These are phyloP conservation scores for Chalara sp. DNA, from an alignment of 2,329 filamentous ascomycete species.

Conservation along the genomic window DNA sequence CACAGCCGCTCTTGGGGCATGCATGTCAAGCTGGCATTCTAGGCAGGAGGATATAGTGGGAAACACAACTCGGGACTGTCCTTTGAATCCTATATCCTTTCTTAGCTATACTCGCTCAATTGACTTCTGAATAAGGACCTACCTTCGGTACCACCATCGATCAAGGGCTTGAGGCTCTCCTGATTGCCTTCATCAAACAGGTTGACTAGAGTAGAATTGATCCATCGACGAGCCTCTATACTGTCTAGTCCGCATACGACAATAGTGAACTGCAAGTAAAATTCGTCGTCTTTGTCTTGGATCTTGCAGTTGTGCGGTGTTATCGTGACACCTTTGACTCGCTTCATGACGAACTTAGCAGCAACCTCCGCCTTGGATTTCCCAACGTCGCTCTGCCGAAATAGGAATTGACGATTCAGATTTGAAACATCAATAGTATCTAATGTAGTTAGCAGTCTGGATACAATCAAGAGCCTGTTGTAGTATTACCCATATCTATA, in stretches of 20 bases:
- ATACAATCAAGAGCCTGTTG: background rate
- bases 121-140: conserved; percentile 7
- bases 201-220: conserved; percentile 85
- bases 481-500: conserved; percentile 84
- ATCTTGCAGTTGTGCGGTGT: conserved; percentile 92
- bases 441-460: conserved; percentile 28
- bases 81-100: conserved; percentile 71
- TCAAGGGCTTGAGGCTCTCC: conserved; percentile 85
- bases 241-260: conserved; percentile 93
- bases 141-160: conserved; percentile 94
- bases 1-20: conserved; percentile 92
- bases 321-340: conserved; percentile 86
- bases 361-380: conserved; percentile 92
- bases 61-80: conserved; percentile 86
- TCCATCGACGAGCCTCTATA: conserved; percentile 97
- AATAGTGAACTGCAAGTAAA: conserved; percentile 95
- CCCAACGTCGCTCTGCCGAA: conserved; percentile 85
- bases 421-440: conserved; percentile 99
- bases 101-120: background rate
- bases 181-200: conserved; percentile 81
- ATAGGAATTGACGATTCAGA: conserved; percentile 94
- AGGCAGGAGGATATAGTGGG: conserved; percentile 93
- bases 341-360: conserved; percentile 80
- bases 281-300: conserved; percentile 92
- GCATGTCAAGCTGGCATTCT: conserved; percentile 97